Evolutionary conservation across 768 basidiomycete species (phyloP).

Genomic region (Suillus tomentosus): DNA sequence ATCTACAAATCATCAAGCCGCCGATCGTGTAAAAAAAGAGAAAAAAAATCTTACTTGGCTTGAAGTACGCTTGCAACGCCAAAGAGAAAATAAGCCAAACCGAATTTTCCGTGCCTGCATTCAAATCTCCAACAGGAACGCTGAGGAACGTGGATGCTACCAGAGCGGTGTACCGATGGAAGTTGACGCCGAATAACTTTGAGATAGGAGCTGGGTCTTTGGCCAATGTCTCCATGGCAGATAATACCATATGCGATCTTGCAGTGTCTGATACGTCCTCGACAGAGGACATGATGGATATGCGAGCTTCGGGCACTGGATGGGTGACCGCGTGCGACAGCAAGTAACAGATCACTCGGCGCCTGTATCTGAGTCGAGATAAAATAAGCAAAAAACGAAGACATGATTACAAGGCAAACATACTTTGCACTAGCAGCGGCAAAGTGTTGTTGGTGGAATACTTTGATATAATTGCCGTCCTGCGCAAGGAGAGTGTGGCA

Average conservation of each 20-base stretch:
- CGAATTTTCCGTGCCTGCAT: slow-evolving; percentile 39
- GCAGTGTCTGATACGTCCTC: slow-evolving; percentile 41
- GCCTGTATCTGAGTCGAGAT: slow-evolving; percentile 55
- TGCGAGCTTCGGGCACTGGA: slow-evolving; percentile 46
- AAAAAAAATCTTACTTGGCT: slow-evolving; percentile 41
- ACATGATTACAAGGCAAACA: slow-evolving; percentile 33
- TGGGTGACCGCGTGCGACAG: slow-evolving; percentile 77
- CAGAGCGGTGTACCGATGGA: slow-evolving; percentile 36
- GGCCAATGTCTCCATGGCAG: slow-evolving; percentile 50
- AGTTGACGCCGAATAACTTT: slow-evolving; percentile 41
- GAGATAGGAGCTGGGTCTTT: slow-evolving; percentile 25
- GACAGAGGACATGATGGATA: slow-evolving; percentile 53
- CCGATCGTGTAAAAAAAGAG: background rate
- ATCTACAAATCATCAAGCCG: slow-evolving; percentile 34
- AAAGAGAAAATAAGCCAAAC: slow-evolving; percentile 54
- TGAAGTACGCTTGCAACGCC: slow-evolving; percentile 46
- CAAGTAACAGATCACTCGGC: slow-evolving; percentile 72
- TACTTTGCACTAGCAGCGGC: slow-evolving; percentile 48
- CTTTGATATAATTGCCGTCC: slow-evolving; percentile 57
- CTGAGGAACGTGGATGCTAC: slow-evolving; percentile 54
- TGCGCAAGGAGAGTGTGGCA: slow-evolving; percentile 57
- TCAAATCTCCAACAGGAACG: slow-evolving; percentile 46
- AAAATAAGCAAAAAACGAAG: slow-evolving; percentile 6
- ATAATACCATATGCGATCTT: slow-evolving; percentile 57
- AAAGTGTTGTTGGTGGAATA: slow-evolving; percentile 63